Percentiles rank a stretch among this genome's conserved stretches.
Evolutionary conservation across 2,329 filamentous ascomycete species (phyloP).

Genomic region (Botryotinia narcissicola): DNA sequence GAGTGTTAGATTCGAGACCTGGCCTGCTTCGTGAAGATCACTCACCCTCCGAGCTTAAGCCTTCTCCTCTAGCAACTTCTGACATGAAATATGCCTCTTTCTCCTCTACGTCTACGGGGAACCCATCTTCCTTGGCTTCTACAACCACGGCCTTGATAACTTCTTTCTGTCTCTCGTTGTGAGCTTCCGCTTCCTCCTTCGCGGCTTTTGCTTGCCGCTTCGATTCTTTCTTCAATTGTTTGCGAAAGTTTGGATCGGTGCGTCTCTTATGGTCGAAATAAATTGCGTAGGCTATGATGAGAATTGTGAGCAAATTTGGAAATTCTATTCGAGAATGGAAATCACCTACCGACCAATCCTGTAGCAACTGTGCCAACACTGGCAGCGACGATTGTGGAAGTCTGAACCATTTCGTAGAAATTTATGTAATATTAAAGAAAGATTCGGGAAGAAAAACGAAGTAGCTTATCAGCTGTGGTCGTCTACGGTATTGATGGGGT

Average conservation of each 20-base stretch:
- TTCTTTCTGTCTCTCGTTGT: slow-evolving; percentile 65
- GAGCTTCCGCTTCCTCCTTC: slow-evolving; percentile 68
- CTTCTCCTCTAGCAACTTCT: slow-evolving; percentile 86
- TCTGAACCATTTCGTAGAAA: slow-evolving; percentile 45
- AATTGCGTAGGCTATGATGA: slow-evolving; percentile 55
- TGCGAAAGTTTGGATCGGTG: slow-evolving; percentile 62
- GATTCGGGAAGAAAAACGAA: slow-evolving; percentile 7
- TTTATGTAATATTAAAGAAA: slow-evolving; percentile 1
- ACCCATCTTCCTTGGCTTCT: slow-evolving; percentile 84
- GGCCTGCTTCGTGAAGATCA: background rate
- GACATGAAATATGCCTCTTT: slow-evolving; percentile 96
- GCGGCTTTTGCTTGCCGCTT: slow-evolving; percentile 68
- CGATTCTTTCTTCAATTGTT: slow-evolving; percentile 69
- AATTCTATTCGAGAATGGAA: background rate
- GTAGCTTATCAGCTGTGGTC: slow-evolving; percentile 11
- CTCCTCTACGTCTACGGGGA: slow-evolving; percentile 86
- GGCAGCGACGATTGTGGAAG: slow-evolving; percentile 57
- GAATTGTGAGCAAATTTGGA: slow-evolving; percentile 27
- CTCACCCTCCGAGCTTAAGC: slow-evolving; percentile 77
- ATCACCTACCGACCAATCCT: slow-evolving; percentile 53
- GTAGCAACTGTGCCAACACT: slow-evolving; percentile 60
- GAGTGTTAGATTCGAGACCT: slow-evolving; percentile 7
- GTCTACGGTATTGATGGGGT: slow-evolving; percentile 6
- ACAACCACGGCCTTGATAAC: slow-evolving; percentile 73
- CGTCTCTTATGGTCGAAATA: slow-evolving; percentile 70